Base-by-base conservation (phyloP, 805 yeast genomes). In the Starmera caribaea region DNA sequence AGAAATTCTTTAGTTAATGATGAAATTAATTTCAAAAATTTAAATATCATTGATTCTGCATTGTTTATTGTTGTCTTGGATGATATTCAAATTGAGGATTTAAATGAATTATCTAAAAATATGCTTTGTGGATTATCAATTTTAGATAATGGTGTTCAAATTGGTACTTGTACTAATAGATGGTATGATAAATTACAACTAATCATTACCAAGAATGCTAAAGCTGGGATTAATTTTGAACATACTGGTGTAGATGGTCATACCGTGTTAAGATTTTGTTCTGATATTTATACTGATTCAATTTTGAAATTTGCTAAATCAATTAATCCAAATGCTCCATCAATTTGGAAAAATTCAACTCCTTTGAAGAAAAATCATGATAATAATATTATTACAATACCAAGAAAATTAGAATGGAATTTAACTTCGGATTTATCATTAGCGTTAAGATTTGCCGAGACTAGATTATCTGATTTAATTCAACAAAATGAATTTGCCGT, bases 171-270 rank as follows among this genome's bases (percentile, higher is more conserved):
- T 62, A 82, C 95, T 29, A 88, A 88, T 61, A 68, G 97, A 57
- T 88, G 96, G 96, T 88, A 87, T 57, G 97, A 88, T 62, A 88
- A 88, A 62, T 63, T 88, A 46, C 96, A 88, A 60, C 71, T 88
- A 47, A 88, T 88, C 39, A 76, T 88, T 40, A 86, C 96, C 5
- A 76, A 79, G 57, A 86, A 88, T 59, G 95, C 94, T 17, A 83
- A 84, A 59, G 96, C 92, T 3, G 97, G 97, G 26, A 79, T 88
- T 48, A 88, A 89, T 59, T 88, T 88, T 56, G 97, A 88, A 54
- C 92, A 88, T 55, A 83, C 97, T 0, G 96, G 96, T 49, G 94
- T 88, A 24, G 97, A 88, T 61, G 97, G 97, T 41, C 96, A 88
- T 59, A 88, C 97, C 0, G 95, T 88, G 5, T 65, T 88, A 48